Conservation (phyloP, 2,329 filamentous ascomycete species). For the Fusarium sp. region DNA sequence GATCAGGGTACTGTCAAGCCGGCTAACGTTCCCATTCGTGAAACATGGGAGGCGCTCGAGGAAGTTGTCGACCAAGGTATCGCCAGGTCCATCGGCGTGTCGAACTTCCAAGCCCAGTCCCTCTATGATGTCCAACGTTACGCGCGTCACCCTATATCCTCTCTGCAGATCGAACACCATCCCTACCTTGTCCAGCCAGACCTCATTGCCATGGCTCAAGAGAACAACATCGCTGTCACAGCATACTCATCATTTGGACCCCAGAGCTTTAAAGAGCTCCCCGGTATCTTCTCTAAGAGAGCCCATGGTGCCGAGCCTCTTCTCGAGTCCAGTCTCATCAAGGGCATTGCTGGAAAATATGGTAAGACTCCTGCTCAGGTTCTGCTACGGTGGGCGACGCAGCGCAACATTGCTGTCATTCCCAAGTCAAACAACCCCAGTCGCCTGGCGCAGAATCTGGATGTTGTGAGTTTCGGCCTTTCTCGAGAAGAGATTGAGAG, state of each 20-base stretch:
- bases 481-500: conserved; percentile 63
- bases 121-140: conserved; percentile 71
- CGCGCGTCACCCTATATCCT: conserved; percentile 61
- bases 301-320: conserved; percentile 44
- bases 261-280: conserved; percentile 52
- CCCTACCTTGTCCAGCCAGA: conserved; percentile 71
- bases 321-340: conserved; percentile 54
- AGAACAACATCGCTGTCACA: conserved; percentile 67
- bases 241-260: conserved; percentile 76
- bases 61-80: conserved; percentile 72
- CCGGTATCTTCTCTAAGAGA: conserved; percentile 42
- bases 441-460: conserved; percentile 65
- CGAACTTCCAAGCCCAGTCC: conserved; percentile 75
- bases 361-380: conserved; percentile 72
- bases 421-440: conserved; percentile 68
- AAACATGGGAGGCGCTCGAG: conserved; percentile 86
- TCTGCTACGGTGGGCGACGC: conserved; percentile 74
- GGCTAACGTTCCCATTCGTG: conserved; percentile 73
- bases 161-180: conserved; percentile 76
- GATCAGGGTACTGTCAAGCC: conserved; percentile 61
- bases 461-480: conserved; percentile 66
- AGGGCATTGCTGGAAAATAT: conserved; percentile 63
- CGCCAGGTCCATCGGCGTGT: conserved; percentile 77
- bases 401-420: conserved; percentile 71
- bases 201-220: conserved; percentile 66